phyloP scores from a whole-genome alignment of 2,329 filamentous ascomycete species.

The Aureobasidium sp. region DNA sequence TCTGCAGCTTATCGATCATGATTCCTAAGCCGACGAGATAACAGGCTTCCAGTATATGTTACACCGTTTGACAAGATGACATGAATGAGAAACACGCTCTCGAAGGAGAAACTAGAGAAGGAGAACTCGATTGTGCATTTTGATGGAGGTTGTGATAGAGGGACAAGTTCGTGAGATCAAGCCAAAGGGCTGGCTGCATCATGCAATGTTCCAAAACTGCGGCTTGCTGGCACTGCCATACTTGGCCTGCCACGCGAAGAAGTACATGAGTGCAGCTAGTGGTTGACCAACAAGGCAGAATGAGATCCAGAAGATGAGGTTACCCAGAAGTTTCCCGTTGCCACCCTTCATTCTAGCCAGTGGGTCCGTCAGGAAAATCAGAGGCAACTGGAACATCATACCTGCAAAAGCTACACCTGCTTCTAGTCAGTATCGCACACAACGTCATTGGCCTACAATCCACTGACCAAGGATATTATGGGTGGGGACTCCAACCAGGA shows the following conservation, averaged over 20 bases:
- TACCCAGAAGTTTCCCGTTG: constrained; percentile 73
- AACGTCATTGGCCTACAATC: not conserved
- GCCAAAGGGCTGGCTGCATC: not conserved
- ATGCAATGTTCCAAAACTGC: constrained; percentile 14
- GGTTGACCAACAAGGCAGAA: constrained; percentile 96
- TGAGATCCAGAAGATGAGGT: constrained; percentile 92
- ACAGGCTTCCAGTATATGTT: not conserved
- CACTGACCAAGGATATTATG: constrained; percentile 78
- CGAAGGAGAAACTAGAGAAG: not conserved
- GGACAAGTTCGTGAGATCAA: not conserved
- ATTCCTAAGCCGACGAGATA: not conserved
- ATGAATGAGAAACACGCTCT: not conserved
- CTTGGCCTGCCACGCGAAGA: constrained; percentile 98
- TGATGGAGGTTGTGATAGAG: not conserved
- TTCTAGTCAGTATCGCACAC: constrained; percentile 19
- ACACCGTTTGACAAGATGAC: not conserved
- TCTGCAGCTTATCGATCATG: not conserved
- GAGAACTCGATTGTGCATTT: not conserved
- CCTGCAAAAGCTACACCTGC: constrained; percentile 83
- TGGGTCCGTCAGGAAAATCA: constrained; percentile 73
- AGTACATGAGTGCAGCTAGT: constrained; percentile 85
- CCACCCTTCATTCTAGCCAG: constrained; percentile 72
- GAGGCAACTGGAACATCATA: constrained; percentile 87
- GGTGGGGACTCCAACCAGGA: constrained; percentile 88
- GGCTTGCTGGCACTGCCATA: constrained; percentile 52